phyloP scores from a whole-genome alignment of 306 rosid genomes.

The Biancaea sappan region DNA sequence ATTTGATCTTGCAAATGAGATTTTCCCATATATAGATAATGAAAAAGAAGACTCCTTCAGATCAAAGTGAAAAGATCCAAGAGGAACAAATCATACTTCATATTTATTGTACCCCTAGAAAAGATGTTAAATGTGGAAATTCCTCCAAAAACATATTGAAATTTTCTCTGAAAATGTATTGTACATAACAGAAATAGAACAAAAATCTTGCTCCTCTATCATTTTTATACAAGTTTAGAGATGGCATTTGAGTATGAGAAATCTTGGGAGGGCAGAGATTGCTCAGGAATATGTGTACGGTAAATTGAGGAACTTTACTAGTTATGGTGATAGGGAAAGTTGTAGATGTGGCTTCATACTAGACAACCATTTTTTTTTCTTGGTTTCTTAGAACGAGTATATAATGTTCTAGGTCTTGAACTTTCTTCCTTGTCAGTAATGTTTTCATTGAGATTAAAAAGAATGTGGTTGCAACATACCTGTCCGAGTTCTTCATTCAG shows the following conservation, averaged over 20 bases:
- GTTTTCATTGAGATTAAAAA: constrained; percentile 4
- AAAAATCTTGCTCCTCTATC: background rate
- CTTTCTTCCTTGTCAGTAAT: constrained; percentile 12
- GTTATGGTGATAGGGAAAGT: background rate
- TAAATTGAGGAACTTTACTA: too few species aligned
- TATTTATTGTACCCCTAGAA: background rate
- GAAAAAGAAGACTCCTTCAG: too few species aligned
- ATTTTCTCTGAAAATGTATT: too few species aligned
- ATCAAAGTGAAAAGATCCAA: too few species aligned
- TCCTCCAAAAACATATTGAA: background rate
- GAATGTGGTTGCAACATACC: constrained; percentile 46
- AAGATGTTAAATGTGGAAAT: background rate
- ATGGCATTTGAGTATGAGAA: background rate
- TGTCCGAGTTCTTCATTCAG: constrained; percentile 99
- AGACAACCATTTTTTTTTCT: background rate
- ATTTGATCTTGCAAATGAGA: too few species aligned
- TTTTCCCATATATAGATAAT: too few species aligned
- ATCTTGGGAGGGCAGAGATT: background rate
- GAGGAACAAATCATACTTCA: too few species aligned
- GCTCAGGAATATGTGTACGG: background rate
- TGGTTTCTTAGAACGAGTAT: background rate
- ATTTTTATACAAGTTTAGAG: background rate
- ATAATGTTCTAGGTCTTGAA: background rate
- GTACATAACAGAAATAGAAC: background rate
- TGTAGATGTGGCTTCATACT: background rate